These are phyloP conservation scores for Hypericum androsaemum DNA, from an alignment of 345 rosid genomes.

Conservation along the genomic window DNA sequence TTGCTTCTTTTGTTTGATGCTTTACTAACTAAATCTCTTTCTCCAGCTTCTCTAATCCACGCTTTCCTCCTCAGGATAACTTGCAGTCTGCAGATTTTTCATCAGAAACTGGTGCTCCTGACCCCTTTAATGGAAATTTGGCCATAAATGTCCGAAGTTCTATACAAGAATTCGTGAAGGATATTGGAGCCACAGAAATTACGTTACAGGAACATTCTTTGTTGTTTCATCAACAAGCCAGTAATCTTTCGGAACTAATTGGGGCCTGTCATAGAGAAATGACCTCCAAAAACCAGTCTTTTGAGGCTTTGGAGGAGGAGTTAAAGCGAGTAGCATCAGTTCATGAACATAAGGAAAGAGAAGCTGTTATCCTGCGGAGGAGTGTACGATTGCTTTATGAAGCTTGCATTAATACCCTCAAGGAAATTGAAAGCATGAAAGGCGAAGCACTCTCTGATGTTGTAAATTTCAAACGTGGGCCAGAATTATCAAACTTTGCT, in stretches of 20 bases:
- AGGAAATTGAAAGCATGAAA: slow-evolving; percentile 57
- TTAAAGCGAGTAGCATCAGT: slow-evolving; percentile 27
- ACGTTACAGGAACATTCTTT: slow-evolving; percentile 38
- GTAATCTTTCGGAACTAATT: slow-evolving; percentile 30
- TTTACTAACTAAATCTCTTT: not conserved
- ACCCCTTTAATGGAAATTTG: slow-evolving; percentile 31
- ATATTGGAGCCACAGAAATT: slow-evolving; percentile 34
- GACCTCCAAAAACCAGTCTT: slow-evolving; percentile 26
- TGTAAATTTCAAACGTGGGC: slow-evolving; percentile 13
- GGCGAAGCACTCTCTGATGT: slow-evolving; percentile 33
- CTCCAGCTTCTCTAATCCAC: slow-evolving; percentile 14
- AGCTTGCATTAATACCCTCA: slow-evolving; percentile 45
- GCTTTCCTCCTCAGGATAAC: slow-evolving; percentile 38
- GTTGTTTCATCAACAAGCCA: slow-evolving; percentile 42
- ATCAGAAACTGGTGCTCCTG: slow-evolving; percentile 28
- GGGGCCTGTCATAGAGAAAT: slow-evolving; percentile 29
- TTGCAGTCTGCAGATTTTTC: slow-evolving; percentile 27
- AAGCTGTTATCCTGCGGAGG: slow-evolving; percentile 36
- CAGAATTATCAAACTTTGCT: slow-evolving; percentile 19
- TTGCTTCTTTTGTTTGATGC: slow-evolving; percentile 1
- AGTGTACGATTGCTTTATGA: slow-evolving; percentile 53
- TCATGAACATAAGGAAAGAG: slow-evolving; percentile 43
- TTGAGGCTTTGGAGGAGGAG: slow-evolving; percentile 37
- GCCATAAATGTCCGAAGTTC: slow-evolving; percentile 32
- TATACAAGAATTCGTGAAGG: slow-evolving; percentile 44